Base-by-base conservation (phyloP, 495 filamentous ascomycete genomes). In the Penicillium coprophilum region DNA sequence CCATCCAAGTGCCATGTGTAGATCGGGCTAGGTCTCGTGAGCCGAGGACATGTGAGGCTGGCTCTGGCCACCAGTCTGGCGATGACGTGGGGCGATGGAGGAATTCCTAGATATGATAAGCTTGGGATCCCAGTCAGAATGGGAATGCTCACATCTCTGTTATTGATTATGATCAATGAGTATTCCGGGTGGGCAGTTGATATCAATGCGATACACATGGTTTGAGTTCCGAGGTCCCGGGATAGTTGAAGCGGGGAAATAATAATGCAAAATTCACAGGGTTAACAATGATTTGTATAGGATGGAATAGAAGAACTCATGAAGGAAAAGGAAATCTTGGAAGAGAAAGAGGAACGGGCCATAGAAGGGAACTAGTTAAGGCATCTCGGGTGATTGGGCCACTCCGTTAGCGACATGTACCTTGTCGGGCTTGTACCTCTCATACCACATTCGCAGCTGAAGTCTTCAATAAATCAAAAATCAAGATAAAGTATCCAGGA, bases 121-220 rank as follows among this genome's bases (percentile, higher is more conserved):
- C 57, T 54, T 50, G 9, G 48, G 13, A 39, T 28, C 23, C 31
- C 21, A 52, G 12, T 30, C 11, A 32, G 49, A 31, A 39, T 39
- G 10, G 46, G 21, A 43, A 15, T 28, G 56, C 71, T 60, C 76
- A 87, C 92, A 85, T 99, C 94, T 66, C 94, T 83, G 68, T 99
- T 99, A 75, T 91, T 87, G 69, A 97, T 78, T 47, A 96, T 78
- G 63, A 99, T 91, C 48, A 97, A 77, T 12, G 92, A 83, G 73
- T 97, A 99, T 49, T 83, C 74, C 9, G 95, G 95, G 69, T 99
- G 94, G 31, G 89, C 83, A 4, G 92, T 97, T 36, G 95, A 92
- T 44, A 96, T 69, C 28, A 97, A 77, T 44, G 87, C 88, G 71
- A 98, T 97, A 71, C 95, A 98, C 94, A 97, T 98, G 27, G 38